Base-by-base conservation (phyloP, 2,329 filamentous ascomycete species). In the Calonectria leucothoes region DNA sequence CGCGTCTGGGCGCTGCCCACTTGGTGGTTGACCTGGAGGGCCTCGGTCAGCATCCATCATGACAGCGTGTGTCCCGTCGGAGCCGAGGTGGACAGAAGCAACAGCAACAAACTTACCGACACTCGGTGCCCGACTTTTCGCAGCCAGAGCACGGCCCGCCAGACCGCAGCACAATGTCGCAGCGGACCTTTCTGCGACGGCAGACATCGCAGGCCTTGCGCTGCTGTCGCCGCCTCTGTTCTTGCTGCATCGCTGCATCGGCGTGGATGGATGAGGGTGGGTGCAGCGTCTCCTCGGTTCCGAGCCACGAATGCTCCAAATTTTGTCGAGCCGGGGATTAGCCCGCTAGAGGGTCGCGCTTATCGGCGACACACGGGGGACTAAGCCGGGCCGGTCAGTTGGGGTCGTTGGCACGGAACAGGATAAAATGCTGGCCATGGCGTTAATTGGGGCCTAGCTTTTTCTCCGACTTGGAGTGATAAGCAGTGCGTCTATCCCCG, bases 151-250 rank as follows among this genome's bases (percentile, higher is more conserved):
- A 80, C 4, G 78, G 76, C 6, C 74, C 73, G 23, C 69, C 67
- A 1, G 76, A 45, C 2, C 68, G 71, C 6, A 75, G 57, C 2
- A 80, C 75, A 7, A 80, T 79, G 23, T 80, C 78, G 15, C 78
- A 80, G 0, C 77, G 75, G 27, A 80, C 77, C 45, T 80, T 80
- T 17, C 77, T 77, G 0, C 76, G 77, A 0, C 78, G 78, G n/a
- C 78, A 80, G 7, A 80, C 57, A 7, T 80, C 78, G 52, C 78
- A 80, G 31, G 78, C 78, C 45, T 80, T 80, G 23, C 78, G 76
- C 64, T 80, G 78, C 45, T 80, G 78, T 8, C 78, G 1, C 85
- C 88, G 76, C 23, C 48, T 33, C 48, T 72, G 65, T 11, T 64
- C 65, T 20, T 65, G 63, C 63, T 67, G 57, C 65, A 69, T 72